Evolutionary conservation across 1,284 basidiomycete genomes (phyloP), one percentile per base, ranked within the genome.

Genomic region (Ceratobasidium sp.): DNA sequence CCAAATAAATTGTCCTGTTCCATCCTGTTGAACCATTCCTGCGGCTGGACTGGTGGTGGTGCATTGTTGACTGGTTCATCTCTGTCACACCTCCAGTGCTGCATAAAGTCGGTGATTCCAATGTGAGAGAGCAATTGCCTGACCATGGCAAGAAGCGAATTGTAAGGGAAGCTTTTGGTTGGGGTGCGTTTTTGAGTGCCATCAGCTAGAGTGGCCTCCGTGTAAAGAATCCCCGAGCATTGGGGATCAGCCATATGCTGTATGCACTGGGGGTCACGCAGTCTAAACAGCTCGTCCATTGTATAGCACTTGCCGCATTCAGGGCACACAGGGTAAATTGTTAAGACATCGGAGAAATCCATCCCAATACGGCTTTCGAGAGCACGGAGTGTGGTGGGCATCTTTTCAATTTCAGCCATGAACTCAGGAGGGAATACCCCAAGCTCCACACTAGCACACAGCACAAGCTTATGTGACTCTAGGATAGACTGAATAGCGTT

Each of bases 81-180:
- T 2, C 22, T 25, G 32, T 22, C 13, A 32, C 25, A n/a, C 9
- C 67, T 51, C 67, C 67, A 69, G 19, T 69, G 67, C 22, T 56
- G 67, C 17, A 54, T 11, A 40, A 69, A 43, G 6, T 69, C 67
- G 7, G 52, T 1, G 11, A 56, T 56, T 0, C 67, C 67, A 19
- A 34, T 11, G 29, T 34, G 49, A 1, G 67, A 40, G 17, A 56
- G 37, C 1, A 69, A 17, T 0, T 52, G 67, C 2, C 67, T n/a
- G 3, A 69, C 52, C 1, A 52, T 34, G 15, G 13, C 17, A 22
- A 52, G 51, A 17, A 70, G 54, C 1, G 68, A 59, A n/a, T 57
- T 70, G 40, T 70, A 70, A 17, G 68, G 68, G 13, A 70, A 70
- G 17, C 34, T 44, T 44, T 70, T 70, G 8, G 29, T 43, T n/a